Conservation (phyloP, 2,329 filamentous ascomycete species). For the Trichophyton simii region DNA sequence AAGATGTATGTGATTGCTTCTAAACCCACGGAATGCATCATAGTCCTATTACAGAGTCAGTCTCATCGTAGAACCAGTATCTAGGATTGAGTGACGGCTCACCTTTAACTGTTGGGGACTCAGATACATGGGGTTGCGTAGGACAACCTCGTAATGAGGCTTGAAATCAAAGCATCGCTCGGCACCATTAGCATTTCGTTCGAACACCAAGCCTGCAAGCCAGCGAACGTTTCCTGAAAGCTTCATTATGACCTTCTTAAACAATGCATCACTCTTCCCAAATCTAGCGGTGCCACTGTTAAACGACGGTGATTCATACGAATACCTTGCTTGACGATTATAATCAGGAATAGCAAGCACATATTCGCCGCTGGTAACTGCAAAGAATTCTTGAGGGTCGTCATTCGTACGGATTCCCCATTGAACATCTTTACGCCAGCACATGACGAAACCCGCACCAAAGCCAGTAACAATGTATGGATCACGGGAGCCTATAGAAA, state of each 20-base stretch:
- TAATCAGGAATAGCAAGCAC: slow-evolving; percentile 91
- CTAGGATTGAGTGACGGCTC: slow-evolving; percentile 13
- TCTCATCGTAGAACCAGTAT: neutral
- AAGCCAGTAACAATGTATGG: slow-evolving; percentile 87
- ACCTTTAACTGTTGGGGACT: slow-evolving; percentile 43
- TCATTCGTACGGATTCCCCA: slow-evolving; percentile 76
- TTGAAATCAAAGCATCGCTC: slow-evolving; percentile 74
- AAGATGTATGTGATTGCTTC: slow-evolving; percentile 91
- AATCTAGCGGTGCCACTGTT: slow-evolving; percentile 48
- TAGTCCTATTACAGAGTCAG: slow-evolving; percentile 40
- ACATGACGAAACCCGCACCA: slow-evolving; percentile 94
- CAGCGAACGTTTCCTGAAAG: slow-evolving; percentile 91
- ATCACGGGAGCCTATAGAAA: slow-evolving; percentile 54
- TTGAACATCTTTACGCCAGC: slow-evolving; percentile 87
- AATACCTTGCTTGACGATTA: slow-evolving; percentile 68
- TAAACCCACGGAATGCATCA: slow-evolving; percentile 92
- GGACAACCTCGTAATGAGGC: slow-evolving; percentile 80
- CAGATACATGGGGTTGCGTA: slow-evolving; percentile 68
- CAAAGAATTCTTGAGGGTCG: slow-evolving; percentile 88
- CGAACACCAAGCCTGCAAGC: slow-evolving; percentile 83
- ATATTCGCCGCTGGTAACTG: slow-evolving; percentile 87
- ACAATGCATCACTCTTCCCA: slow-evolving; percentile 49
- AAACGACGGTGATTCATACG: slow-evolving; percentile 31
- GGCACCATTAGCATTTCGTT: slow-evolving; percentile 61
- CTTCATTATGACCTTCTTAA: slow-evolving; percentile 99